phyloP scores from a whole-genome alignment of 2,329 filamentous ascomycete genomes.

The Cladophialophora carrionii region DNA sequence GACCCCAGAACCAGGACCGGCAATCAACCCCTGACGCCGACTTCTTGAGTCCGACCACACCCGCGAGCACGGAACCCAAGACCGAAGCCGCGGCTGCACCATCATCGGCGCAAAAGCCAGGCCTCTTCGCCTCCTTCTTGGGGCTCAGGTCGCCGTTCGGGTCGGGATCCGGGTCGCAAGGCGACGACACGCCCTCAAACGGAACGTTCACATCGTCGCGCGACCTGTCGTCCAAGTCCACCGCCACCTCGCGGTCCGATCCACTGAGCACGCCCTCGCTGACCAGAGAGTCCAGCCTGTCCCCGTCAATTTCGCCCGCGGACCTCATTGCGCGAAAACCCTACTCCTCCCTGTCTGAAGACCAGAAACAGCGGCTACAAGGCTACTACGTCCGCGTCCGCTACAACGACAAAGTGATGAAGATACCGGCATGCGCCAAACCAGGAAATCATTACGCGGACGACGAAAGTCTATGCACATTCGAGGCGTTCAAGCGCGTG shows the following conservation, averaged over 20 bases:
- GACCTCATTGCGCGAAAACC: conserved; percentile 63
- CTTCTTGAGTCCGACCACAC: conserved; percentile 37
- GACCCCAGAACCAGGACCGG: conserved; percentile 33
- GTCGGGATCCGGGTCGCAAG: neutral
- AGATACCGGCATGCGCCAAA: conserved; percentile 76
- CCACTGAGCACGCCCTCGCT: conserved; percentile 35
- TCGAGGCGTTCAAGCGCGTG: conserved; percentile 88
- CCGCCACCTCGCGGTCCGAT: conserved; percentile 24
- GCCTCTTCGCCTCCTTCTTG: conserved; percentile 35
- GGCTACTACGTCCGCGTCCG: conserved; percentile 86
- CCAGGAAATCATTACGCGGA: conserved; percentile 81
- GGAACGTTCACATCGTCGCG: neutral
- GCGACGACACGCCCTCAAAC: neutral
- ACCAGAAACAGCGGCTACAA: conserved; percentile 64
- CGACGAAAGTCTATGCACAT: conserved; percentile 85
- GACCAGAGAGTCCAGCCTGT: conserved; percentile 29
- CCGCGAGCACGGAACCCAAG: conserved; percentile 40
- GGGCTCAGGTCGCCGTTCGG: conserved; percentile 40
- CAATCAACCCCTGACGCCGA: conserved; percentile 33
- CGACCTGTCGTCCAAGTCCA: conserved; percentile 20
- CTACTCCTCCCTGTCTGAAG: conserved; percentile 58
- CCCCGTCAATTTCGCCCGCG: conserved; percentile 25
- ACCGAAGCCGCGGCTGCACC: conserved; percentile 12
- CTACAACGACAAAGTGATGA: conserved; percentile 85
- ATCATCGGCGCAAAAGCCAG: conserved; percentile 21